Conservation (phyloP, 352 stramenopile species). For the Globisporangium barbulae region DNA sequence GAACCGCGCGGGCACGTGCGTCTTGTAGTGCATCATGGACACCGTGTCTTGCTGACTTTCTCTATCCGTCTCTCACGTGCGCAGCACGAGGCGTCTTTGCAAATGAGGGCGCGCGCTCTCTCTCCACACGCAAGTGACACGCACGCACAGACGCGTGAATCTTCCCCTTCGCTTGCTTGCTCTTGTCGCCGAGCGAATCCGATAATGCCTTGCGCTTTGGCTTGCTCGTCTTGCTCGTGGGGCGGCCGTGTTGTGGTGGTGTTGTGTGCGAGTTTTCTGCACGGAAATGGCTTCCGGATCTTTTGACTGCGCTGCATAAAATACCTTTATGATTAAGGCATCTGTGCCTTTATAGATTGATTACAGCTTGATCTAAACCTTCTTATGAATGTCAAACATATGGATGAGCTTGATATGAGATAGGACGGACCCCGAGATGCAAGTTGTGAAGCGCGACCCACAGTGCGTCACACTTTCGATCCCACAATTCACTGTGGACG, state of each 20-base stretch:
- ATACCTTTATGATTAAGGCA: background rate
- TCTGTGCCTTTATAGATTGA: background rate
- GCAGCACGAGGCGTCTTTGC: background rate
- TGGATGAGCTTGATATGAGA: background rate
- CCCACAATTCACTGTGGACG: background rate
- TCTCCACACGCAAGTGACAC: background rate
- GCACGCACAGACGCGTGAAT: background rate
- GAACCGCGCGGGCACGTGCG: slow-evolving; percentile 78
- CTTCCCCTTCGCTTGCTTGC: background rate
- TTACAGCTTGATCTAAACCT: background rate
- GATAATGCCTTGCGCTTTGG: background rate
- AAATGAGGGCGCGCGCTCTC: slow-evolving; percentile 1
- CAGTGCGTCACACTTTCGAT: slow-evolving; percentile 7
- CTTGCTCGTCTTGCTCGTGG: background rate
- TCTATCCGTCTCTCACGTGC: background rate
- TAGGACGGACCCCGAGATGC: background rate
- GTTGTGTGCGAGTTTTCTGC: slow-evolving; percentile 4
- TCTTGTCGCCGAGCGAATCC: slow-evolving; percentile 8
- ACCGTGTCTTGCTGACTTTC: background rate
- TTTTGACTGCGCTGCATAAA: background rate
- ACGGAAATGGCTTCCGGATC: background rate
- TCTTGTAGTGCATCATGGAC: slow-evolving; percentile 81
- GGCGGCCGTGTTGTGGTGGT: background rate
- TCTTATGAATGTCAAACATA: background rate
- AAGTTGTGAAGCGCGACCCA: slow-evolving; percentile 4